Evolutionary conservation across 306 rosid species (phyloP).

Genomic region (Cicer chorassanicum): DNA sequence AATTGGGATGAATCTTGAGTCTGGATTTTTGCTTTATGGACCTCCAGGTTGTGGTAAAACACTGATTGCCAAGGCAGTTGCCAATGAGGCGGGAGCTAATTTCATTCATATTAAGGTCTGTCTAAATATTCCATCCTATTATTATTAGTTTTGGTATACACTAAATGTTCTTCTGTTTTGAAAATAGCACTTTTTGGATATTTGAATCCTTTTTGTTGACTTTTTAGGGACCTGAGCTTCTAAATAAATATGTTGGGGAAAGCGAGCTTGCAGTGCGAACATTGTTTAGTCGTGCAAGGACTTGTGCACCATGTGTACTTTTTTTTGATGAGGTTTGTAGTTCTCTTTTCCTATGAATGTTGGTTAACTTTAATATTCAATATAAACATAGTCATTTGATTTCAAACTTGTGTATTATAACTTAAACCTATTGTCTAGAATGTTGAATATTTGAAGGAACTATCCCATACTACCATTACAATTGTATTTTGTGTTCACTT

Average conservation of each 20-base stretch:
- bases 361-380: background rate
- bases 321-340: conserved; percentile 33
- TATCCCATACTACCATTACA: background rate
- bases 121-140: conserved; percentile 24
- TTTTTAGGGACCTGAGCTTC: conserved; percentile 26
- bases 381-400: background rate
- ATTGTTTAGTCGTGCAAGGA: conserved; percentile 33
- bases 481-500: too few relatives aligned
- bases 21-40: conserved; percentile 25
- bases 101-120: conserved; percentile 25
- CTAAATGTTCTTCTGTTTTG: background rate
- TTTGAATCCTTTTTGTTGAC: background rate
- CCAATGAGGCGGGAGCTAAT: conserved; percentile 37
- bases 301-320: conserved; percentile 29
- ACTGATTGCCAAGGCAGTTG: conserved; percentile 36
- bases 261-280: conserved; percentile 35
- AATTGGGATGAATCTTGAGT: conserved; percentile 24
- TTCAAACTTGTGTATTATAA: background rate
- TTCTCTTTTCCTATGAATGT: conserved; percentile 2
- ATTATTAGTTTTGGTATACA: conserved; percentile 4
- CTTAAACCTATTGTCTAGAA: background rate
- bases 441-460: background rate
- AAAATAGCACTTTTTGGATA: background rate
- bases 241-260: conserved; percentile 33
- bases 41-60: conserved; percentile 40